phyloP scores from a whole-genome alignment of 805 yeast species.

The Pichia thaimueangensis region DNA sequence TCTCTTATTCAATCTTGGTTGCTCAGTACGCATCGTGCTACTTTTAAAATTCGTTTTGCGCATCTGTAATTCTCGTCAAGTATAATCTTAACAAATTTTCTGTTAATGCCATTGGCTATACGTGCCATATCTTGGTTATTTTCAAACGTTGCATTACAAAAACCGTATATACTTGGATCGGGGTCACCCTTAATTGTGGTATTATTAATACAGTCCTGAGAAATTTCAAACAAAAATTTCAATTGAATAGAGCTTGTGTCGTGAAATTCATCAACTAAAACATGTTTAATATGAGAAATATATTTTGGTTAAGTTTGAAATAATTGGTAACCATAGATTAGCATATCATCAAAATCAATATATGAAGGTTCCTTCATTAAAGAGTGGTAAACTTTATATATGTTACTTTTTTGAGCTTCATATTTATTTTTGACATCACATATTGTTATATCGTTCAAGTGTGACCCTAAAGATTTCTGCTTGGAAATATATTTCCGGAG shows the following conservation, averaged over 20 bases:
- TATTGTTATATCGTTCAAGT: slow-evolving; percentile 32
- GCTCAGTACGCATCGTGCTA: slow-evolving; percentile 60
- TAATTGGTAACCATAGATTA: slow-evolving; percentile 48
- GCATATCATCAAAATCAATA: slow-evolving; percentile 80
- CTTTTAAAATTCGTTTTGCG: slow-evolving; percentile 53
- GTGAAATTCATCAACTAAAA: slow-evolving; percentile 90
- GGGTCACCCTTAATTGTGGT: slow-evolving; percentile 94
- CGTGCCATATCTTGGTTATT: slow-evolving; percentile 56
- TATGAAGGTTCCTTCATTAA: slow-evolving; percentile 36
- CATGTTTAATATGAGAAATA: slow-evolving; percentile 51
- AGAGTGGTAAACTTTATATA: slow-evolving; percentile 51
- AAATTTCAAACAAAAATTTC: slow-evolving; percentile 51
- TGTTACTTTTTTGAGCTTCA: slow-evolving; percentile 29
- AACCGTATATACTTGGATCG: slow-evolving; percentile 89
- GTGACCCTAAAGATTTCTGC: slow-evolving; percentile 47
- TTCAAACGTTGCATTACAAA: slow-evolving; percentile 68
- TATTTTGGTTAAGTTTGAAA: slow-evolving; percentile 38
- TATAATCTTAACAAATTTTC: slow-evolving; percentile 26
- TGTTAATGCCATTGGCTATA: slow-evolving; percentile 23
- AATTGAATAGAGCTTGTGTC: slow-evolving; percentile 81
- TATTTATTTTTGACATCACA: slow-evolving; percentile 18
- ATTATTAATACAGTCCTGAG: slow-evolving; percentile 40
- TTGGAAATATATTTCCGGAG: slow-evolving; percentile 44
- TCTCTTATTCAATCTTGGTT: slow-evolving; percentile 45
- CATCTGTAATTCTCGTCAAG: slow-evolving; percentile 78